Evolutionary conservation across 2,329 filamentous ascomycete species (phyloP).

Genomic region (Didymella sp.): DNA sequence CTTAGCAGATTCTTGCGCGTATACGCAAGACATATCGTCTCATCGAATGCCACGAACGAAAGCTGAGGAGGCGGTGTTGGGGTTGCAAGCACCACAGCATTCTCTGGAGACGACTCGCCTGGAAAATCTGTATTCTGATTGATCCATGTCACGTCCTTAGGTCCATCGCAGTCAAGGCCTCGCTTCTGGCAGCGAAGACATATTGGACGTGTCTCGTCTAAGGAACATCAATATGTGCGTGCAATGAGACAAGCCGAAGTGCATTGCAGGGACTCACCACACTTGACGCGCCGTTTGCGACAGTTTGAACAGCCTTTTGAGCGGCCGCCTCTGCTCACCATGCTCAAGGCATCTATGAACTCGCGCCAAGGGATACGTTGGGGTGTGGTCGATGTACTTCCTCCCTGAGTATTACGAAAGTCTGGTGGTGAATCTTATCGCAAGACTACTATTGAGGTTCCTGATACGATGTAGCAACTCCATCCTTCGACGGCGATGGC

Average conservation of each 20-base stretch:
- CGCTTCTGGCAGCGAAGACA: slow-evolving; percentile 38
- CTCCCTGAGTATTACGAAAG: background rate
- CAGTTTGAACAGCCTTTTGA: slow-evolving; percentile 40
- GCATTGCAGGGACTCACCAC: slow-evolving; percentile 27
- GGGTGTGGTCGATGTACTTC: background rate
- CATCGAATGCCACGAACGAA: slow-evolving; percentile 32
- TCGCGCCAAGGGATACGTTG: background rate
- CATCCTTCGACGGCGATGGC: slow-evolving; percentile 3
- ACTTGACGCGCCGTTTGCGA: slow-evolving; percentile 38
- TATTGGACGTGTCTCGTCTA: slow-evolving; percentile 37
- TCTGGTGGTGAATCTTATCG: background rate
- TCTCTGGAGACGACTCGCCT: background rate
- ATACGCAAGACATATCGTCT: slow-evolving; percentile 37
- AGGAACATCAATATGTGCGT: background rate
- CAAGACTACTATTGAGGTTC: background rate
- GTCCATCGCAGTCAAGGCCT: slow-evolving; percentile 33
- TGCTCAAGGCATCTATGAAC: slow-evolving; percentile 17
- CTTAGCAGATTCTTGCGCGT: slow-evolving; percentile 36
- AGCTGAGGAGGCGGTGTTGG: slow-evolving; percentile 16
- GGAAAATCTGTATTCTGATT: slow-evolving; percentile 19
- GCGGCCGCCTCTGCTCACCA: slow-evolving; percentile 41
- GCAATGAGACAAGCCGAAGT: no score
- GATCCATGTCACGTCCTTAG: slow-evolving; percentile 36
- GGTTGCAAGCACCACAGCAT: background rate
- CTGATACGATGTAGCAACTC: background rate